A percentile compares a stretch with the other conserved stretches of the same genome.
Conservation (phyloP, 192 early-diverging fungal species). For the Linnemannia schmuckeri region DNA sequence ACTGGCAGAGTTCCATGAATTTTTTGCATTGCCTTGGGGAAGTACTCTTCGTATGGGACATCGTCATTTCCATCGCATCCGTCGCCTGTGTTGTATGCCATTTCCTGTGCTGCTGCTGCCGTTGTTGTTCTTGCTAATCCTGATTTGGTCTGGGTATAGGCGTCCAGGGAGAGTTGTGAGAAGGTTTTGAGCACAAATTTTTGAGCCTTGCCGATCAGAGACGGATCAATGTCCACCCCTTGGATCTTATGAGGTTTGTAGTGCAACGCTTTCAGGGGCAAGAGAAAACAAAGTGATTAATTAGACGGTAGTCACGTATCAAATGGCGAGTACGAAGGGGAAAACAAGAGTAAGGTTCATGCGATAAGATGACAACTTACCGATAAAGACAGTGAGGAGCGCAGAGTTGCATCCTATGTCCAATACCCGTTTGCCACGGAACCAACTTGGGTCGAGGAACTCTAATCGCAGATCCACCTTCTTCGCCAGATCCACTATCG, state of each 20-base stretch:
- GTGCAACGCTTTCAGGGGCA: constrained; percentile 58
- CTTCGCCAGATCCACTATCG: constrained; percentile 32
- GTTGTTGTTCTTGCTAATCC: background rate
- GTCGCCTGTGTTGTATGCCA: background rate
- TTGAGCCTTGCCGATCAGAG: constrained; percentile 72
- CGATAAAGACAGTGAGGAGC: constrained; percentile 67
- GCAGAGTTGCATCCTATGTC: constrained; percentile 89
- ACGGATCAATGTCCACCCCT: constrained; percentile 83
- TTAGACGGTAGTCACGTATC: background rate
- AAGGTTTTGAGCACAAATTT: constrained; percentile 53
- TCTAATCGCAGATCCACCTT: constrained; percentile 70
- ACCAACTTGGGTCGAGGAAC: constrained; percentile 61
- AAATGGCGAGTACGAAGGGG: background rate
- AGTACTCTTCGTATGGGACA: constrained; percentile 30
- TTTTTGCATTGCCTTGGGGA: constrained; percentile 26
- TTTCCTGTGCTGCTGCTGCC: constrained; percentile 71
- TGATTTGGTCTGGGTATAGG: constrained; percentile 13
- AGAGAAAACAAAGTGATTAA: background rate
- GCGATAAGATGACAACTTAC: constrained; percentile 29
- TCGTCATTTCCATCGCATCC: background rate
- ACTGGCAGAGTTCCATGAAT: constrained; percentile 35
- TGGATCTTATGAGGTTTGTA: constrained; percentile 66
- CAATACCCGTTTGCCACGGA: constrained; percentile 70
- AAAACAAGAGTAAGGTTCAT: background rate
- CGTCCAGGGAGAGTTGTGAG: constrained; percentile 50